A percentile compares a stretch with the other conserved stretches of the same genome.
Conservation (phyloP, 805 yeast species). For the Saturnispora galanensis region DNA sequence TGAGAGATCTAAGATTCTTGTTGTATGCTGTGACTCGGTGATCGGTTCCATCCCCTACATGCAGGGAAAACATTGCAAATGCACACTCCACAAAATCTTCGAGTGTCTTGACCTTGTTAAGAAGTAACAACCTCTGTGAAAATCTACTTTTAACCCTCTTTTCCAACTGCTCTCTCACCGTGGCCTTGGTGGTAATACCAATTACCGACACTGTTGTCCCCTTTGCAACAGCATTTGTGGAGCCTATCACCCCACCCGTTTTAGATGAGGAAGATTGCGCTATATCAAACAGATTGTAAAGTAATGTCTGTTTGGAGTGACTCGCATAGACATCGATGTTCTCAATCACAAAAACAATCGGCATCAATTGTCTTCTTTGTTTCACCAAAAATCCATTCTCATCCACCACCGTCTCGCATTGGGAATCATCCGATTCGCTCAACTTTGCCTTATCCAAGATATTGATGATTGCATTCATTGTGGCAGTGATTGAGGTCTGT, state of each 20-base stretch:
- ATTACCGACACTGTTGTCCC: constrained; percentile 65
- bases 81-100: constrained; percentile 45
- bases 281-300: constrained; percentile 82
- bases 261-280: constrained; percentile 41
- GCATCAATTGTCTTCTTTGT: constrained; percentile 26
- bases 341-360: constrained; percentile 73
- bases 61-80: constrained; percentile 17
- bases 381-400: constrained; percentile 15
- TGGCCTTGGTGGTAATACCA: constrained; percentile 68
- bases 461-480: constrained; percentile 48
- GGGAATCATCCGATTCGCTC: constrained; percentile 12
- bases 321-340: constrained; percentile 74
- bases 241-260: constrained; percentile 17
- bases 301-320: constrained; percentile 65
- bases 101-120: constrained; percentile 40
- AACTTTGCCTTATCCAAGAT: constrained; percentile 35
- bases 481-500: constrained; percentile 45
- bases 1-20: constrained; percentile 22
- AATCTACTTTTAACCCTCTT: constrained; percentile 87
- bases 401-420: constrained; percentile 15
- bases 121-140: constrained; percentile 62
- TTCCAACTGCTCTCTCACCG: constrained; percentile 73
- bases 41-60: constrained; percentile 12
- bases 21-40: constrained; percentile 23
- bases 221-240: constrained; percentile 24